Conservation (phyloP, 2,329 filamentous ascomycete species). For the Monosporascus sp. region DNA sequence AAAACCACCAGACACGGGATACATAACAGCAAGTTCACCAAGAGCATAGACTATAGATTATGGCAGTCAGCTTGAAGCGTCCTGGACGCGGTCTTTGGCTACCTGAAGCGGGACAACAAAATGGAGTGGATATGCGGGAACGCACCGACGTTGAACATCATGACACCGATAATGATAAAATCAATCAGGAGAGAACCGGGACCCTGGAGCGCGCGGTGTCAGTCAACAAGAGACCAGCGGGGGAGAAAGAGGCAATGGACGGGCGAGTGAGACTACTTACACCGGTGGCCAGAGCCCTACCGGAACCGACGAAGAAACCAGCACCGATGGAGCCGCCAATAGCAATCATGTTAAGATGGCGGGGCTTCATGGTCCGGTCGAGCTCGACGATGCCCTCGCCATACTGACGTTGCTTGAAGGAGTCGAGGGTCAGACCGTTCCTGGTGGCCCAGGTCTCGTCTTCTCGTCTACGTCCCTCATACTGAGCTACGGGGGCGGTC, state of each 20-base stretch:
- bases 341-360: constrained; percentile 49
- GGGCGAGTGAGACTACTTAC: constrained; percentile 17
- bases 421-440: constrained; percentile 35
- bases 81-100: not conserved
- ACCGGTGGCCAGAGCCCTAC: constrained; percentile 43
- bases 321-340: constrained; percentile 54
- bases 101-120: not conserved
- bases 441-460: constrained; percentile 31
- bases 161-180: constrained; percentile 52
- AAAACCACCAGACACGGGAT: constrained; percentile 46
- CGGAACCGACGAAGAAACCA: constrained; percentile 58
- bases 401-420: constrained; percentile 36
- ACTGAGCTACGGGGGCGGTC: constrained; percentile 1
- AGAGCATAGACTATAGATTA: constrained; percentile 45
- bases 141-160: constrained; percentile 53
- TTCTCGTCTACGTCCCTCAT: constrained; percentile 15
- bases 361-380: constrained; percentile 39
- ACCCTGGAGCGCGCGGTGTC: constrained; percentile 22
- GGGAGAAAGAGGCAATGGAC: not conserved
- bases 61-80: constrained; percentile 4
- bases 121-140: constrained; percentile 2
- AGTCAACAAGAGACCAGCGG: not conserved
- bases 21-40: constrained; percentile 46
- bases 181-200: constrained; percentile 40
- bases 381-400: constrained; percentile 31